Conservation (phyloP, 1,139 yeast genomes). For the Candida freyschussii region DNA sequence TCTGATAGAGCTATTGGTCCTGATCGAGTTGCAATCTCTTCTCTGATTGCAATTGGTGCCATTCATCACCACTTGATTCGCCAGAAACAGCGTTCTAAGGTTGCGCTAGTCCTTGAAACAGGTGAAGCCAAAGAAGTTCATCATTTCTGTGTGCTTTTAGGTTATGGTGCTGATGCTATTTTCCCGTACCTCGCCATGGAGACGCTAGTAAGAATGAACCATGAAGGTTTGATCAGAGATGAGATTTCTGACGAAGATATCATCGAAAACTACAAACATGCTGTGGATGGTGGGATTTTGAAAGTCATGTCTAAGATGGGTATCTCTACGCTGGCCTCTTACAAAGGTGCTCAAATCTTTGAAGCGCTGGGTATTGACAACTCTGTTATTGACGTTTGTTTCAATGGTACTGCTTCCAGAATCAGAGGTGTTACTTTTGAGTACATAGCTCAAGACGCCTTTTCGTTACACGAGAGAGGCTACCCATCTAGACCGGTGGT, state of each 20-base stretch:
- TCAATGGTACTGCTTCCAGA: constrained; percentile 96
- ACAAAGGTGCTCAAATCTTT: constrained; percentile 97
- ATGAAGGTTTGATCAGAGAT: constrained; percentile 65
- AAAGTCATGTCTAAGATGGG: constrained; percentile 99
- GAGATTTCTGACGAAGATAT: constrained; percentile 53
- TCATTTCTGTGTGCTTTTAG: constrained; percentile 89
- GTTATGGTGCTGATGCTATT: constrained; percentile 96
- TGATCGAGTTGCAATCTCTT: constrained; percentile 73
- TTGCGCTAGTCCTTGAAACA: constrained; percentile 85
- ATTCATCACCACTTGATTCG: constrained; percentile 95
- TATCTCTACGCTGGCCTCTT: constrained; percentile 93
- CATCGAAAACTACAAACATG: constrained; percentile 70
- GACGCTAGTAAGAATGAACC: constrained; percentile 77
- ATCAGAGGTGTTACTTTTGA: constrained; percentile 94
- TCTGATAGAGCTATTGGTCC: constrained; percentile 63
- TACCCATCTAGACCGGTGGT: constrained; percentile 74
- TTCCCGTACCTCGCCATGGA: constrained; percentile 94
- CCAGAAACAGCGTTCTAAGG: constrained; percentile 94
- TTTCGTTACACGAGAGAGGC: constrained; percentile 89
- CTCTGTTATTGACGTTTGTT: constrained; percentile 91
- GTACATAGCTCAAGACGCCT: constrained; percentile 94
- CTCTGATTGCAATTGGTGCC: constrained; percentile 94
- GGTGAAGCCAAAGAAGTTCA: constrained; percentile 98
- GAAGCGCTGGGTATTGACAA: constrained; percentile 96
- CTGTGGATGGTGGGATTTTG: constrained; percentile 85